Evolutionary conservation across 345 rosid genomes (phyloP).

Genomic region (Salix arbutifolia): DNA sequence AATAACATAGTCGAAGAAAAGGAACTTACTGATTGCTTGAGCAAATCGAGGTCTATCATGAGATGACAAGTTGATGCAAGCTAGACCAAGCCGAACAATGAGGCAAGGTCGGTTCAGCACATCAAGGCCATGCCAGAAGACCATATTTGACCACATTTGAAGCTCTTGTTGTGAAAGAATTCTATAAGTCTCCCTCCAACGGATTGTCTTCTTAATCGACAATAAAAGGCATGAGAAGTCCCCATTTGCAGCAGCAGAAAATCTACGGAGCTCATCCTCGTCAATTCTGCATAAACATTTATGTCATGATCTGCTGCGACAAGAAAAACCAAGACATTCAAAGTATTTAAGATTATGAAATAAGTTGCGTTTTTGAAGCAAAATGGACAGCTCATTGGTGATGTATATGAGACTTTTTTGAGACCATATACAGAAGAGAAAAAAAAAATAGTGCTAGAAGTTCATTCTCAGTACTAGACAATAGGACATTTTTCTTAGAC

Average conservation of each 20-base stretch:
- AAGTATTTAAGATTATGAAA: not conserved
- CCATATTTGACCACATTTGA: conserved; percentile 67
- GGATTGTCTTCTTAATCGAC: conserved; percentile 82
- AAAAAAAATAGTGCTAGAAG: not conserved
- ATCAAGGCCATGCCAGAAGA: conserved; percentile 96
- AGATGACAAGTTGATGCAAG: conserved; percentile 58
- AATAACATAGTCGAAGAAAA: conserved; percentile 1
- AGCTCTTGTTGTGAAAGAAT: conserved; percentile 79
- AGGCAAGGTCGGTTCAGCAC: conserved; percentile 74
- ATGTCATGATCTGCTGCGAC: conserved; percentile 35
- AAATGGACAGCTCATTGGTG: not conserved
- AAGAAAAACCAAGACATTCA: conserved; percentile 16
- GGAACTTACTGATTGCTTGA: conserved; percentile 82
- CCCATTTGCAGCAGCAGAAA: conserved; percentile 71
- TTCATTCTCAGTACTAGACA: not conserved
- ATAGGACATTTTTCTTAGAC: not conserved
- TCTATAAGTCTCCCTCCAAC: conserved; percentile 83
- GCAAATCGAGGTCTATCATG: conserved; percentile 75
- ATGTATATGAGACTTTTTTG: not conserved
- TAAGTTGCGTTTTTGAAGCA: not conserved
- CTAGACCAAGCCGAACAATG: conserved; percentile 79
- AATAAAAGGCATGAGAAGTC: conserved; percentile 58
- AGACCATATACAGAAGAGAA: not conserved
- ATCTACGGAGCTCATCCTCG: conserved; percentile 72
- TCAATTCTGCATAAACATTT: conserved; percentile 64